Evolutionary conservation across 2,329 filamentous ascomycete species (phyloP), one percentile per base, ranked within the genome.

Genomic region (Hypoxylon sp.): DNA sequence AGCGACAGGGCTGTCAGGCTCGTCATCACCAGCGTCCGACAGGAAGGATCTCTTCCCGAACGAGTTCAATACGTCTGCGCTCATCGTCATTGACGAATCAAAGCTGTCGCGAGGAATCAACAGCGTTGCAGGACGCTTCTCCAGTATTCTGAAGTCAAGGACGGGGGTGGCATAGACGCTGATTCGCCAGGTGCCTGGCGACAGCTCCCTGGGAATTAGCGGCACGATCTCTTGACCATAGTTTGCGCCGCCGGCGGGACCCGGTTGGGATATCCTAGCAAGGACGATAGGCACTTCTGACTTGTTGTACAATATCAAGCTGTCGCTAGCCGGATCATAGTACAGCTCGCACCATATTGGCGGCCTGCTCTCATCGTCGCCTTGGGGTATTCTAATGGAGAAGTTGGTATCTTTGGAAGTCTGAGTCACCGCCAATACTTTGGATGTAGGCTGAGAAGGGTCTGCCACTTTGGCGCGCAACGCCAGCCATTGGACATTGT

Each of bases 341-440:
- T 88, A 89, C 37, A 89, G 79, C 75, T 88, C 86, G 75, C 86
- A 88, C 85, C 85, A 88, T n/a, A 89, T 72, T 3, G 84, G 82
- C 15, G 85, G 85, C 15, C 84, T 79, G 6, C 79, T 79, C 48
- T 81, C 80, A 47, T 78, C 78, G 63, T 84, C 80, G 44, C 79
- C 77, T 55, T 78, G 80, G 62, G 86, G 87, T 62, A 89, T 86
- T 54, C 83, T 81, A 67, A 89, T 85, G 42, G 85, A 85, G 73
- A 88, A 88, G 68, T 87, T 88, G 81, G 88, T 87, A 76, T 89
- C 86, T 73, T 84, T 84, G 67, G 83, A 82, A 4, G 87, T 89
- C 80, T 89, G 87, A 71, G 86, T 88, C 74, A 89, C 87, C 37
- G 87, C 87, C 27, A 89, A 78, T 52, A 89, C 87, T 74, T 84